These are phyloP conservation scores for Aspergillus arachidicola DNA, from an alignment of 2,329 filamentous ascomycete genomes.

Conservation along the genomic window DNA sequence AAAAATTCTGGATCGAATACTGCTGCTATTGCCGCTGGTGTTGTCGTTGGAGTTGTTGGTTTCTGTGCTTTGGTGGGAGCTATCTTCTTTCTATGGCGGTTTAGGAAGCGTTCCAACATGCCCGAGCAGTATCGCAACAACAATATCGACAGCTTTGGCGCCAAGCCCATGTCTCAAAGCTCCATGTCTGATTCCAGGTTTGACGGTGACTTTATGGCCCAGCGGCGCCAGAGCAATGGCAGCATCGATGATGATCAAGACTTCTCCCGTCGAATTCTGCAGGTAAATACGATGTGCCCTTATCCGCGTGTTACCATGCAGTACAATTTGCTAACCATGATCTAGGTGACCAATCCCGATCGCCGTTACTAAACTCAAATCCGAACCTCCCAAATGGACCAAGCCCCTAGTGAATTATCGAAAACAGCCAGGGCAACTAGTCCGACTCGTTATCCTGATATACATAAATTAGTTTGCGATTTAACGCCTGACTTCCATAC, in stretches of 20 bases:
- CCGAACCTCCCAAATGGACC: not conserved
- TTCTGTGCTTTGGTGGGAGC: slow-evolving; percentile 68
- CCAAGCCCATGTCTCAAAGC: slow-evolving; percentile 60
- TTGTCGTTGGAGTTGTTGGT: slow-evolving; percentile 79
- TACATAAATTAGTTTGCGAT: slow-evolving; percentile 18
- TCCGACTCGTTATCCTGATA: slow-evolving; percentile 5
- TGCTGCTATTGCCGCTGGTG: slow-evolving; percentile 83
- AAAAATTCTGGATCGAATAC: slow-evolving; percentile 61
- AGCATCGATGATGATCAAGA: slow-evolving; percentile 97
- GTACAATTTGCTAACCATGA: not conserved
- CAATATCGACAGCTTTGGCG: slow-evolving; percentile 71
- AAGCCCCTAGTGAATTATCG: not conserved
- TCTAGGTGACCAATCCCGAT: slow-evolving; percentile 39
- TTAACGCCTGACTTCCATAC: slow-evolving; percentile 16
- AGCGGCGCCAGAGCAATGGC: slow-evolving; percentile 85
- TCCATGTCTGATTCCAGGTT: slow-evolving; percentile 82
- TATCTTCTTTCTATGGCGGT: slow-evolving; percentile 72
- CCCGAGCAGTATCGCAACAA: slow-evolving; percentile 85
- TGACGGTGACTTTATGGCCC: slow-evolving; percentile 78
- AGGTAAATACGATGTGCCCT: slow-evolving; percentile 61
- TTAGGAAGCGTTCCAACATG: slow-evolving; percentile 73
- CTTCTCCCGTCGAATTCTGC: slow-evolving; percentile 92
- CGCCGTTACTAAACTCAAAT: slow-evolving; percentile 19
- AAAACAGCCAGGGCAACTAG: slow-evolving; percentile 1
- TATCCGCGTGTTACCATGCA: too few relatives aligned